These are phyloP conservation scores for Cryptosporidium viatorum DNA, from an alignment of 169 alveolate genomes.

Conservation along the genomic window DNA sequence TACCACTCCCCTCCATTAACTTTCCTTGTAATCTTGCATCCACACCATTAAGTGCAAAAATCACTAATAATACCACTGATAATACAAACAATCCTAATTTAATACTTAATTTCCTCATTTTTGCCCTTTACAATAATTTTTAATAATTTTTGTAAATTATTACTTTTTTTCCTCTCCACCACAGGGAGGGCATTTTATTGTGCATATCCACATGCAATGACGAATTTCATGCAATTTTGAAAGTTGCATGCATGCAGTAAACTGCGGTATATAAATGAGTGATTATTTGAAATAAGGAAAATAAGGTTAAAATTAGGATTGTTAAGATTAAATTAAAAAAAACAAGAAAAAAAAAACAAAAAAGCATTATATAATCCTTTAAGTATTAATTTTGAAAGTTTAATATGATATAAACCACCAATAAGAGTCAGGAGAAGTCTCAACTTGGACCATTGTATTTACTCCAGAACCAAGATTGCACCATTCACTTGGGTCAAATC, in stretches of 20 bases:
- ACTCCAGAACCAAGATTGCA: conserved; percentile 53
- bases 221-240: neutral
- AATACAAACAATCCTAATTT: neutral
- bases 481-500: conserved; percentile 45
- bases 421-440: conserved; percentile 50
- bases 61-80: neutral
- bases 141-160: neutral
- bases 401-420: conserved; percentile 71
- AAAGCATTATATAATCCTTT: neutral
- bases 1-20: neutral
- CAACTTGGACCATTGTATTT: conserved; percentile 31
- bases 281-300: neutral
- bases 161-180: neutral
- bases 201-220: conserved; percentile 31
- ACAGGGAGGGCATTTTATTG: neutral
- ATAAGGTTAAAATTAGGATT: neutral
- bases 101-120: neutral
- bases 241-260: conserved; percentile 20
- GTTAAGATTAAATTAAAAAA: neutral
- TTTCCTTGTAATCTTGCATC: conserved; percentile 28
- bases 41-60: neutral
- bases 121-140: neutral
- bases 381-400: neutral
- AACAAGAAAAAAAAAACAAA: neutral
- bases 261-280: neutral